A percentile compares a stretch with the other conserved stretches of the same genome.
Conservation (phyloP, 306 rosid genomes). For the Cucumis cinereus region DNA sequence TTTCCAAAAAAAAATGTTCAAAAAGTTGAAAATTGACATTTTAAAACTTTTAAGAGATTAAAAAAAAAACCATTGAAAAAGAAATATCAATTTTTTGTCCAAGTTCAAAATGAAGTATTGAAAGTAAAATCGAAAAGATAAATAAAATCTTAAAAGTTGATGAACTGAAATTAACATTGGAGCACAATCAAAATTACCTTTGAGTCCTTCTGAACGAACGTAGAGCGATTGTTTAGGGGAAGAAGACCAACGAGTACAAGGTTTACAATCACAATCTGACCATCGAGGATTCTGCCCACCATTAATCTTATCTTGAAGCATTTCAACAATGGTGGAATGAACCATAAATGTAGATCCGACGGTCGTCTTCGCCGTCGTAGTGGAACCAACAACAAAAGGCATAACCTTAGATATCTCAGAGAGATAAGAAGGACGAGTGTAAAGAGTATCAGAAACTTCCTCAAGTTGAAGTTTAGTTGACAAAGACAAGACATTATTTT, state of each 20-base stretch:
- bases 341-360: slow-evolving; percentile 28
- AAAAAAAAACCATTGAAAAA: too few species aligned
- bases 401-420: slow-evolving; percentile 49
- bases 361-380: slow-evolving; percentile 5
- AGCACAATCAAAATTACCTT: slow-evolving; percentile 22
- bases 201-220: slow-evolving; percentile 43
- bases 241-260: slow-evolving; percentile 55
- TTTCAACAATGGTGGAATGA: slow-evolving; percentile 57
- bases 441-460: slow-evolving; percentile 83
- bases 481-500: slow-evolving; percentile 58
- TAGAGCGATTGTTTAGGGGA: slow-evolving; percentile 41
- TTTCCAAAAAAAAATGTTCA: too few species aligned
- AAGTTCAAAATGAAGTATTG: neutral
- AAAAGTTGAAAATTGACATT: too few species aligned
- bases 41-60: too few species aligned
- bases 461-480: slow-evolving; percentile 53
- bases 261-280: slow-evolving; percentile 83
- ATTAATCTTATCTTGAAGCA: slow-evolving; percentile 60
- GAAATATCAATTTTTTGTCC: neutral
- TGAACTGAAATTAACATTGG: neutral
- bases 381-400: neutral
- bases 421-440: slow-evolving; percentile 54
- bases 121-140: neutral
- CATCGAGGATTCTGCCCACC: slow-evolving; percentile 37
- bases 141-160: neutral